Base-by-base conservation (phyloP, 2,329 filamentous ascomycete genomes). In the Fusarium luffae region DNA sequence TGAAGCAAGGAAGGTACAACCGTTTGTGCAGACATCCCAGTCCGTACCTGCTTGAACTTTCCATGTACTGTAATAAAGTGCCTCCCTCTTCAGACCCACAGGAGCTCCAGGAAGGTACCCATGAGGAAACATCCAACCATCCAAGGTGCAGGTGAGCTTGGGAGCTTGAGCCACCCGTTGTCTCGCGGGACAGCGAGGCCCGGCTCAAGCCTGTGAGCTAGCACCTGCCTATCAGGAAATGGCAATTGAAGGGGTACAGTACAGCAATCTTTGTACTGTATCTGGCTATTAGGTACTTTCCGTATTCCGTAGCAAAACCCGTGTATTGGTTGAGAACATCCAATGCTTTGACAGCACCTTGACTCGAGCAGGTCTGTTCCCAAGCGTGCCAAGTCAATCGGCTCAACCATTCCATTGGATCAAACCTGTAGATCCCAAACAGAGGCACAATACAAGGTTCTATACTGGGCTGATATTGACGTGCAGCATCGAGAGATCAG, bases 401-500 rank as follows among this genome's bases (percentile, higher is more conserved):
- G 27, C 37, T 32, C 18, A 34, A 43, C 21, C 19, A 46, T 34
- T 32, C 40, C 44, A 64, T 65, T 65, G 60, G 62, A 25, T 46
- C 34, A 59, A 19, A 30, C 37, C 25, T 25, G 21, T 21, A 28
- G 23, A 43, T 42, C 34, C 21, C 23, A 40, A 21, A 43, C 28
- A 48, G 14, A 48, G 14, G 42, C 28, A 43, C 28, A 46, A 28
- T 50, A 41, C 25, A 49, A 54, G 47, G 37, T 50, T 61, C 49
- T 32, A 44, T 23, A 56, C 37, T 49, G 30, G 34, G 25, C 32
- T 66, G 56, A 61, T 40, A 12, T 41, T 61, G 54, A 41, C 54
- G 37, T 66, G 43, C 54, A 60, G 47, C 14, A 55, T 21, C 19
- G 44, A 41, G 34, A 34, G 62, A 66, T 66, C 54, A 66, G 43